Percentiles rank a stretch among this genome's conserved stretches.
phyloP scores from a whole-genome alignment of 192 early-diverging fungal genomes.

The Coemansia erecta region DNA sequence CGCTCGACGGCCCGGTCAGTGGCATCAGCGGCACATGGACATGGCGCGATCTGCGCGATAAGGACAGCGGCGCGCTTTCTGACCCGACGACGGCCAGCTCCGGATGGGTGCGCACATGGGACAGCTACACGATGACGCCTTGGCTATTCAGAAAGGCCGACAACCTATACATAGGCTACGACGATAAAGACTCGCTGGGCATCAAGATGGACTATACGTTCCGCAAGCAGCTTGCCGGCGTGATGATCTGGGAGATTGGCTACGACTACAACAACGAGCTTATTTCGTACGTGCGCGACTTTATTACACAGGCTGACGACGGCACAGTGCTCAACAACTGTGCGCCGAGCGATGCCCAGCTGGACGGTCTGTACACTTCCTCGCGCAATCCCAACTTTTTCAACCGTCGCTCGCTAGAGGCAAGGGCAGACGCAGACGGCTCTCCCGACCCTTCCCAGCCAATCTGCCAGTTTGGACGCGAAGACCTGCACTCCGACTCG shows the following conservation, averaged over 20 bases:
- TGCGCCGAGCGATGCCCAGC: slow-evolving; percentile 32
- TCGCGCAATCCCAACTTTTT: slow-evolving; percentile 47
- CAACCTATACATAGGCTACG: slow-evolving; percentile 68
- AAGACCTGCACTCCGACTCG: slow-evolving; percentile 8
- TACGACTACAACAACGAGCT: slow-evolving; percentile 69
- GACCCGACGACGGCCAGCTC: slow-evolving; percentile 31
- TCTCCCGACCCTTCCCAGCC: slow-evolving; percentile 14
- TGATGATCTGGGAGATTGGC: slow-evolving; percentile 74
- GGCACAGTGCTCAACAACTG: slow-evolving; percentile 37
- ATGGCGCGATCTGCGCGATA: slow-evolving; percentile 61
- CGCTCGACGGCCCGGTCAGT: slow-evolving; percentile 58
- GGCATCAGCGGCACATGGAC: slow-evolving; percentile 63
- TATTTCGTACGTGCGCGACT: slow-evolving; percentile 49
- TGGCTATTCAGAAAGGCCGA: slow-evolving; percentile 68
- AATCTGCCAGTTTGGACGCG: slow-evolving; percentile 35
- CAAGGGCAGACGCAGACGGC: slow-evolving; percentile 3
- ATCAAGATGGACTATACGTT: slow-evolving; percentile 65
- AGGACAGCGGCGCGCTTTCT: slow-evolving; percentile 50
- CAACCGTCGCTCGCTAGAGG: slow-evolving; percentile 23
- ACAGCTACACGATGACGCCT: slow-evolving; percentile 63
- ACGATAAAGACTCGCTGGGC: slow-evolving; percentile 64
- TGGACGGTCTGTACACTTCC: slow-evolving; percentile 30
- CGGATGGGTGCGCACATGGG: slow-evolving; percentile 69
- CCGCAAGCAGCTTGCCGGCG: slow-evolving; percentile 61
- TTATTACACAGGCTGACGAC: slow-evolving; percentile 31